Evolutionary conservation across 441 rosid species (phyloP).

Genomic region (Corymbia calophylla): DNA sequence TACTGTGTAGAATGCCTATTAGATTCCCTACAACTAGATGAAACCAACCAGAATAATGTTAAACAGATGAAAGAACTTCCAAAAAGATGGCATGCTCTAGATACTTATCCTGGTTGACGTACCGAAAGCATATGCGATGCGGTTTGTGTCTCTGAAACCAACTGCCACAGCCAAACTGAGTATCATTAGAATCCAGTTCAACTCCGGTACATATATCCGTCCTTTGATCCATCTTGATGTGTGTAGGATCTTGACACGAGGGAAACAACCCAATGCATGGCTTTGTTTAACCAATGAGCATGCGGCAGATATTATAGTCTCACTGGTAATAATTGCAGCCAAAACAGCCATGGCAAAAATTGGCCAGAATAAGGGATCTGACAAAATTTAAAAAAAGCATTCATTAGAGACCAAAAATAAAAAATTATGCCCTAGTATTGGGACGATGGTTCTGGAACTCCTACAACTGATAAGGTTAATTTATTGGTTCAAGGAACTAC

Average conservation of each 20-base stretch:
- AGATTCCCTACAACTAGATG: neutral
- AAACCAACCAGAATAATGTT: neutral
- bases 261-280: slow-evolving; percentile 84
- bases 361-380: slow-evolving; percentile 74
- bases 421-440: neutral
- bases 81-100: neutral
- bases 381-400: neutral
- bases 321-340: slow-evolving; percentile 79
- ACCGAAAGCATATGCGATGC: slow-evolving; percentile 81
- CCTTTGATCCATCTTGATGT: slow-evolving; percentile 73
- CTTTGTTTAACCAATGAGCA: slow-evolving; percentile 78
- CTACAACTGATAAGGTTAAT: neutral
- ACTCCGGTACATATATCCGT: slow-evolving; percentile 85
- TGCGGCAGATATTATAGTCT: slow-evolving; percentile 66
- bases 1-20: neutral
- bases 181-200: slow-evolving; percentile 89
- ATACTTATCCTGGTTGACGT: neutral
- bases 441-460: neutral
- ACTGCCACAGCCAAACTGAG: slow-evolving; percentile 59
- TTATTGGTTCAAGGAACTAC: neutral
- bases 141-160: slow-evolving; percentile 49
- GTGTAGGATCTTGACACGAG: slow-evolving; percentile 82
- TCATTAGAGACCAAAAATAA: neutral
- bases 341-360: slow-evolving; percentile 58
- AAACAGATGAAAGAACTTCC: neutral